Evolutionary conservation across 805 yeast genomes (phyloP).

Genomic region (Monosporozyma aquatica): DNA sequence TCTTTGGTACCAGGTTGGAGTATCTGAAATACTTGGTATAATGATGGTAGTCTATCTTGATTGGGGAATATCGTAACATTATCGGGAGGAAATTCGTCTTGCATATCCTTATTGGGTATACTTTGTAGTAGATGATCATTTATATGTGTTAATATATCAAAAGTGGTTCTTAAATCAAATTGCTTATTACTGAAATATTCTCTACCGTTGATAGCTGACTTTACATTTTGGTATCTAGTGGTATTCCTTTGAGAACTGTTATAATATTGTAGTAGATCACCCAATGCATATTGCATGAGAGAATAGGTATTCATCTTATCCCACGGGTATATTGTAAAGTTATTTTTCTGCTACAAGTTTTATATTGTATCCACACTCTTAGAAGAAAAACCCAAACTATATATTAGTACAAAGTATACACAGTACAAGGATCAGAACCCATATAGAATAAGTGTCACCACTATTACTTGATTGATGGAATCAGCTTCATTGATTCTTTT

Average conservation of each 20-base stretch:
- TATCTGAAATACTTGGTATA: conserved; percentile 65
- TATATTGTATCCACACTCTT: too few relatives aligned
- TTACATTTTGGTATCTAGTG: conserved; percentile 21
- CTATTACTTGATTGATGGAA: too few relatives aligned
- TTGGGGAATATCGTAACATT: neutral
- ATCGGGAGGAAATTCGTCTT: conserved; percentile 1
- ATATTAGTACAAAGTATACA: neutral
- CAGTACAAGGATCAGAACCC: too few relatives aligned
- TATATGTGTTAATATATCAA: conserved; percentile 41
- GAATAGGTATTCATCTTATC: neutral
- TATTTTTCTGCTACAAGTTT: too few relatives aligned
- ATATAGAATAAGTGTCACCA: too few relatives aligned
- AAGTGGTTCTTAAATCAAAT: conserved; percentile 34
- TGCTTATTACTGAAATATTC: conserved; percentile 33
- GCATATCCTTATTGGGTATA: conserved; percentile 18
- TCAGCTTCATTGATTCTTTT: neutral
- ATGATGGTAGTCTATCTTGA: conserved; percentile 36
- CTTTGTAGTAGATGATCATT: conserved; percentile 53
- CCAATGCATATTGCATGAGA: neutral
- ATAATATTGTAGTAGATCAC: neutral
- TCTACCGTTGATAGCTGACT: conserved; percentile 26
- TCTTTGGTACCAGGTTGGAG: conserved; percentile 36
- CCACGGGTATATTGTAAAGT: too few relatives aligned
- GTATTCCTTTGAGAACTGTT: neutral
- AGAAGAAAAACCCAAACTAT: too few relatives aligned